Conservation (phyloP, 2,329 filamentous ascomycete genomes). For the Diaporthe humulicola region DNA sequence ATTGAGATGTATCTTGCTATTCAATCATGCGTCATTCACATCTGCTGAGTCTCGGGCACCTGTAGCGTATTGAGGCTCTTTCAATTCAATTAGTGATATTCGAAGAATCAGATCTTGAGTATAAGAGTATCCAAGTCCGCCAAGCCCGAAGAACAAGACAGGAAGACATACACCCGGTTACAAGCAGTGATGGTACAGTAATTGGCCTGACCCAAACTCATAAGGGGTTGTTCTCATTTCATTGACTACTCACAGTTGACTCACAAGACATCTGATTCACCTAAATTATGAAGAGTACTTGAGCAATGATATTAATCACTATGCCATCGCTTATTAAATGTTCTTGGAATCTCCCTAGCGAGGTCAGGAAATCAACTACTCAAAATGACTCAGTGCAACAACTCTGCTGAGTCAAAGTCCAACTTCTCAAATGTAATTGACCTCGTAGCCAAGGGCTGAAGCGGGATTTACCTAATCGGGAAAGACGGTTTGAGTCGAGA, state of each 20-base stretch:
- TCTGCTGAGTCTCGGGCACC: background rate
- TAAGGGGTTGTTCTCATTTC: background rate
- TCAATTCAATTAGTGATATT: background rate
- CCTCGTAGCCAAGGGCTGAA: background rate
- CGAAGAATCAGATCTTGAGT: too few relatives aligned
- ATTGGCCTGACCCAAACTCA: background rate
- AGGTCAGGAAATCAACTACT: background rate
- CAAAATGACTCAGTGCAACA: background rate
- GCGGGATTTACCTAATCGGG: slow-evolving; percentile 14
- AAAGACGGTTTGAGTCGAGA: slow-evolving; percentile 7
- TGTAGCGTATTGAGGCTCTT: background rate
- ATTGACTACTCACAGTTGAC: too few relatives aligned
- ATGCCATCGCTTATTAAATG: too few relatives aligned
- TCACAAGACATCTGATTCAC: background rate
- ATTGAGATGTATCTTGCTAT: background rate
- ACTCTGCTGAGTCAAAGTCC: background rate
- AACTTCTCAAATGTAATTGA: background rate
- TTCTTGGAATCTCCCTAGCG: background rate
- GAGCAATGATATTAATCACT: background rate
- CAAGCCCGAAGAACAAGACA: background rate
- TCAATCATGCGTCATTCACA: background rate
- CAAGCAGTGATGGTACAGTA: too few relatives aligned
- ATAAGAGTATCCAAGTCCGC: background rate
- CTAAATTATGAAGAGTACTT: background rate
- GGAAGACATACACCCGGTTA: background rate